Base-by-base conservation (phyloP, 2,329 filamentous ascomycete genomes). In the Pseudocercospora eumusae region DNA sequence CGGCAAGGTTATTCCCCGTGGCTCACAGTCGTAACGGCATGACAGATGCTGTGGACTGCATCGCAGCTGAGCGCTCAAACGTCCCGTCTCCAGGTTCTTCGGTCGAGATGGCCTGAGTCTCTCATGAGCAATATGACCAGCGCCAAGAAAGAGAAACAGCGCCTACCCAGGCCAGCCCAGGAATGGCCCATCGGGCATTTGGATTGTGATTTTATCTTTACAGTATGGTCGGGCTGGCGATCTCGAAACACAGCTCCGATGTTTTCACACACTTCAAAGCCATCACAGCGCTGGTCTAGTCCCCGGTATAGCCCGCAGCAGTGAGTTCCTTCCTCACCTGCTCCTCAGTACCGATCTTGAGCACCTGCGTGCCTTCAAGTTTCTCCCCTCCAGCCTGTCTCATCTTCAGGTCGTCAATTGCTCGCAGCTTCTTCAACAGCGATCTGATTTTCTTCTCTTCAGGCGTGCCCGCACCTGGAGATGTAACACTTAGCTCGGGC, bases 371-470 rank as follows among this genome's bases (percentile, higher is more conserved):
- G 74, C 97, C 93, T 80, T 99, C 95, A 64, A 99, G 81, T 83
- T 97, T 98, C 83, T 99, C 95, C 4, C 93, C 93, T 33, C 89
- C 88, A 2, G 93, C 95, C 68, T 93, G 87, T 60, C 95, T 87
- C 93, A 98, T 97, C 82, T 98, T 96, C 64, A 99, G 81, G 75
- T 99, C 95, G 75, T 99, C 95, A 74, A 99, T 99, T 10, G 95
- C 95, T 20, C 95, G 87, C 65, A 99, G 90, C 84, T 99, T 99
- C 86, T 99, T 99, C 76, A 96, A 84, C 65, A 99, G 83, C 63
- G 91, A 91, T 60, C 95, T 85, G 65, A 97, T 86, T 82, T 98
- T 99, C 86, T 98, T 99, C 49, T 96, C 92, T 65, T 90, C 86
- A n/a, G 90, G 88, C 68, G 79, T 82, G 77, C 88, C 82, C 80